Base-by-base conservation (phyloP, 2,329 filamentous ascomycete species). In the Amauroascus verrucosus region DNA sequence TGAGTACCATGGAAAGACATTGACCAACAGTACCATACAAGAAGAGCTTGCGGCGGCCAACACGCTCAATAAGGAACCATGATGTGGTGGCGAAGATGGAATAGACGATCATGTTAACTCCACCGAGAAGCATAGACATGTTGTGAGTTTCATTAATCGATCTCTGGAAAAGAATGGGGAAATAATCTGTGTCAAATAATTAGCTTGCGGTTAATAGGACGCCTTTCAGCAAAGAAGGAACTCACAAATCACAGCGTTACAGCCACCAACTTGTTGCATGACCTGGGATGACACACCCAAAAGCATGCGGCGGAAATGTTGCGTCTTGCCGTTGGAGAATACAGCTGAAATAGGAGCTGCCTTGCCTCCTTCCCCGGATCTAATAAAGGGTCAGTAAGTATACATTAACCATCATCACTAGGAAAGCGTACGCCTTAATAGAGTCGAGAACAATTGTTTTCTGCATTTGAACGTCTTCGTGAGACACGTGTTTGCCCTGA, bases 381-480 rank as follows among this genome's bases (percentile, higher is more conserved):
- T 83, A 77, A 80, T 82, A 0, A 81, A 82, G 70, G 68, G 18
- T 46, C 22, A 47, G 47, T 26, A 22, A 48, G 44, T 26, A 14
- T 33, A 14, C 20, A 24, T 22, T 9, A 16, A 24, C n/a, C n/a
- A 9, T 18, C 6, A 24, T 3, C 5, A 28, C 16, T n/a, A 14
- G 1, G 6, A 37, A 47, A 35, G 45, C 40, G 24, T 52, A 40
- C 38, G 49, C 49, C 28, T 45, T 52, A 24, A 53, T 24, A 73
- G 72, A 58, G 84, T 81, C 2, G 75, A 78, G 62, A 41, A 47
- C 51, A n/a, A 48, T 48, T 3, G 30, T 37, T 9, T 48, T 48
- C 14, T 87, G 83, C 28, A 78, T 65, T 20, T 84, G 80, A n/a
- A 47, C 52, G 83, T 80, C 48, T 79, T 77, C 58, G 75, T 73